A percentile compares a stretch with the other conserved stretches of the same genome.
phyloP scores from a whole-genome alignment of 768 basidiomycete species.

The Rhodotorula paludigena region DNA sequence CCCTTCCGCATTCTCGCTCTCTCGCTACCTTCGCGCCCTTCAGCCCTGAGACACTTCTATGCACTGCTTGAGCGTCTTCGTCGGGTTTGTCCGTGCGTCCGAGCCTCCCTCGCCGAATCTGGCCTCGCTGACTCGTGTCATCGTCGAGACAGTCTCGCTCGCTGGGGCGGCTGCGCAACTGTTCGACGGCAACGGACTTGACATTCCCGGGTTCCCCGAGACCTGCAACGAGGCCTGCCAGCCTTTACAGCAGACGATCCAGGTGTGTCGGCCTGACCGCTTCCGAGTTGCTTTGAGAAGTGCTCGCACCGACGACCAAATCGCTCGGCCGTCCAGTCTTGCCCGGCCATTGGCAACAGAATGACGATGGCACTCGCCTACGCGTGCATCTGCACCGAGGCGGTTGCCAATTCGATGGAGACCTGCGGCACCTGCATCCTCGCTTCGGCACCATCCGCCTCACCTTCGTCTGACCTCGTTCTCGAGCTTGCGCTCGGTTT shows the following conservation, averaged over 20 bases:
- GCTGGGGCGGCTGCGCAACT: not conserved
- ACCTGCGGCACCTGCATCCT: slow-evolving; percentile 9
- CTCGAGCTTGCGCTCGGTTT: not conserved
- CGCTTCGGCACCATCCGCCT: not conserved
- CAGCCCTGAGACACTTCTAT: no score
- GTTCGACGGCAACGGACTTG: not conserved
- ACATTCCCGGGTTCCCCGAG: not conserved
- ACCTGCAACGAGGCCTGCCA: not conserved
- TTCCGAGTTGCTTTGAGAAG: not conserved
- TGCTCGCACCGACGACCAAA: no score
- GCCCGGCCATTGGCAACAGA: not conserved
- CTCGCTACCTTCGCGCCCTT: no score
- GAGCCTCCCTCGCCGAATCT: no score
- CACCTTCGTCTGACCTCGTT: not conserved
- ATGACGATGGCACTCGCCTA: not conserved
- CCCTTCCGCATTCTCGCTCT: no score
- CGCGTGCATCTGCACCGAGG: not conserved
- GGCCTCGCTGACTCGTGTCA: no score
- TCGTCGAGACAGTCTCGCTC: not conserved
- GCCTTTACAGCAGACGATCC: not conserved
- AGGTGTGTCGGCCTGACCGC: not conserved
- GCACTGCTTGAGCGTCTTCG: no score
- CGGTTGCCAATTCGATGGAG: not conserved
- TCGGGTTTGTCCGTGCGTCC: no score
- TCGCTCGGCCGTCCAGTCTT: not conserved